A percentile compares a stretch with the other conserved stretches of the same genome.
These are phyloP conservation scores for Bretschneidera sinensis DNA, from an alignment of 345 rosid species.

Conservation along the genomic window DNA sequence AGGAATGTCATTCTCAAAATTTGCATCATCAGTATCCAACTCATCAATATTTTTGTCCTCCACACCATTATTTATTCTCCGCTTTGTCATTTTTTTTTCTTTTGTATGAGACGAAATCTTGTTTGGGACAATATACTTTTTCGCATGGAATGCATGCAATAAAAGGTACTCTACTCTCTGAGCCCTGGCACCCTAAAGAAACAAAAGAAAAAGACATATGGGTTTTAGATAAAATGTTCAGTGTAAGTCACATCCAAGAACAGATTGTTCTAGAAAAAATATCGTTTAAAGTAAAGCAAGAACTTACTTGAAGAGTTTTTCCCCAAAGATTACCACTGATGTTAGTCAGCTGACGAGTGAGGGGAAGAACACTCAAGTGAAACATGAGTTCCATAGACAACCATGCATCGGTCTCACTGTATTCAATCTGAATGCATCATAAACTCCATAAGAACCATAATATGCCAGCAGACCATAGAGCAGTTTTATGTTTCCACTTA, in stretches of 20 bases:
- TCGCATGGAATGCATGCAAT: constrained; percentile 86
- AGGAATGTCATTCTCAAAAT: constrained; percentile 35
- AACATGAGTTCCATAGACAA: constrained; percentile 98
- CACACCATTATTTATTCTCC: constrained; percentile 41
- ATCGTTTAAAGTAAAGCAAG: neutral
- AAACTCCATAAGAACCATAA: constrained; percentile 21
- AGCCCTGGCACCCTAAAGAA: constrained; percentile 91
- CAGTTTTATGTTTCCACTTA: constrained; percentile 1
- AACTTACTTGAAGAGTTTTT: constrained; percentile 89
- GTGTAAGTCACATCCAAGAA: constrained; percentile 6
- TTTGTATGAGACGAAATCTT: constrained; percentile 52
- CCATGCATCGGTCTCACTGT: constrained; percentile 98
- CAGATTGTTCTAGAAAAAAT: constrained; percentile 1
- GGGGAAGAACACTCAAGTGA: constrained; percentile 94
- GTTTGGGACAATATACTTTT: constrained; percentile 92
- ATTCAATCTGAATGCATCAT: constrained; percentile 66
- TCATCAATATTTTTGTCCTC: constrained; percentile 44
- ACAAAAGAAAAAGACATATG: constrained; percentile 10
- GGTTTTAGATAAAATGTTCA: neutral
- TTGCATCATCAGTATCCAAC: constrained; percentile 38
- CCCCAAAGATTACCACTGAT: constrained; percentile 99
- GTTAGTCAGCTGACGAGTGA: constrained; percentile 94
- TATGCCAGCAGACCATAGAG: neutral
- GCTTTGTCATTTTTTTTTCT: constrained; percentile 54
- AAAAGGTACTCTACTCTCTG: constrained; percentile 92